Conservation (phyloP, 768 basidiomycete genomes). For the Lentinula sp. region DNA sequence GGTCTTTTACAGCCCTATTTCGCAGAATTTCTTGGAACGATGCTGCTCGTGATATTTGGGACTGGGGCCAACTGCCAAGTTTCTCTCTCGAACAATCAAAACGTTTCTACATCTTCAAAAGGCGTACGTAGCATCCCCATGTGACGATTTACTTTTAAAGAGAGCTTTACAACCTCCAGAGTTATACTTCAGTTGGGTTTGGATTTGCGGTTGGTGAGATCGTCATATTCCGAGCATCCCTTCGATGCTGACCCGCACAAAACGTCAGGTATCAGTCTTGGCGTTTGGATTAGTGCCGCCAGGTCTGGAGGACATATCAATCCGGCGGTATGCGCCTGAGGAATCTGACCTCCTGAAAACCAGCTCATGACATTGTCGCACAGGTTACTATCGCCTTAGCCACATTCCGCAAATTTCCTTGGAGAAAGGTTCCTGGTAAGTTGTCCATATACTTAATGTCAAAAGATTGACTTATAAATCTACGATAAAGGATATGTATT, state of each 20-base stretch:
- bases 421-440: conserved; percentile 67
- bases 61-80: conserved; percentile 44
- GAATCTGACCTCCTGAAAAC: neutral
- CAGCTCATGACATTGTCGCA: neutral
- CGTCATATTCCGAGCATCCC: neutral
- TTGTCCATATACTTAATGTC: neutral
- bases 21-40: conserved; percentile 49
- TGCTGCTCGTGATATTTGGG: conserved; percentile 49
- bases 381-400: conserved; percentile 69
- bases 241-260: neutral
- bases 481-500: conserved; percentile 40
- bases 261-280: conserved; percentile 33
- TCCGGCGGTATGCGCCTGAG: conserved; percentile 22
- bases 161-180: conserved; percentile 15
- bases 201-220: conserved; percentile 37
- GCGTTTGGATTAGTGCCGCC: conserved; percentile 41
- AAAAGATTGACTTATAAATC: neutral
- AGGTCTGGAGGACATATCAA: conserved; percentile 46
- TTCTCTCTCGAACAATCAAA: conserved; percentile 32
- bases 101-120: conserved; percentile 33
- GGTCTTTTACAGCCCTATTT: conserved; percentile 30
- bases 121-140: conserved; percentile 32
- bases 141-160: neutral
- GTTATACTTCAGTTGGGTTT: conserved; percentile 35
- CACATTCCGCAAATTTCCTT: conserved; percentile 66